These are phyloP conservation scores for Aspergillus hancockii DNA, from an alignment of 495 filamentous ascomycete genomes.

Conservation along the genomic window DNA sequence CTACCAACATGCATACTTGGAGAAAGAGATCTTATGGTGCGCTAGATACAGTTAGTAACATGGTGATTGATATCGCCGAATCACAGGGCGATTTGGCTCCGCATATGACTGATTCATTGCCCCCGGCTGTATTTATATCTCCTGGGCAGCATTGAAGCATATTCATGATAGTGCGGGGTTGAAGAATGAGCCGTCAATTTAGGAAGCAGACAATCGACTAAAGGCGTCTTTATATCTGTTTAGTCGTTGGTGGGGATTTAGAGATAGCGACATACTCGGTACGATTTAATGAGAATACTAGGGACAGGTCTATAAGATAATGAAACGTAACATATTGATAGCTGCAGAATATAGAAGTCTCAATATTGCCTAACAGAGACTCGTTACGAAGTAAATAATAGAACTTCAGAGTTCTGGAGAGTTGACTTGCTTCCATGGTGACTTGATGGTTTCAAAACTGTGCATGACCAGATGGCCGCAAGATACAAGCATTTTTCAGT, in stretches of 20 bases:
- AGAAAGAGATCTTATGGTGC: conserved; percentile 6
- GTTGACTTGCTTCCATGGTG: too few species aligned
- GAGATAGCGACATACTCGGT: neutral
- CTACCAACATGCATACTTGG: conserved; percentile 4
- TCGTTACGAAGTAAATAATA: too few species aligned
- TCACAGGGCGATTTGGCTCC: conserved; percentile 5
- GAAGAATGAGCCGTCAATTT: neutral
- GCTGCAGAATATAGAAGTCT: too few species aligned
- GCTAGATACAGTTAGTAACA: conserved; percentile 11
- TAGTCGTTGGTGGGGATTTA: neutral
- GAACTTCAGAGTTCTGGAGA: too few species aligned
- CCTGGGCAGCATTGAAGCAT: conserved; percentile 8
- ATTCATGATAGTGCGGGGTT: neutral
- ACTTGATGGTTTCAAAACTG: too few species aligned
- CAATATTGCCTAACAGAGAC: too few species aligned
- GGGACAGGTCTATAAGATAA: too few species aligned
- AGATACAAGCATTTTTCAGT: too few species aligned
- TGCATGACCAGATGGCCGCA: too few species aligned
- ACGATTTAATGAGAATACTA: too few species aligned
- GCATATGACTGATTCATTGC: neutral
- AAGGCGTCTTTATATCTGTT: neutral
- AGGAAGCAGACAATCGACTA: neutral
- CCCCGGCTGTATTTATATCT: conserved; percentile 8
- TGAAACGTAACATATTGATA: too few species aligned
- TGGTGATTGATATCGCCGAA: conserved; percentile 6